Percentiles rank a stretch among this genome's conserved stretches.
Conservation (phyloP, 345 rosid genomes). For the Citrus medica region DNA sequence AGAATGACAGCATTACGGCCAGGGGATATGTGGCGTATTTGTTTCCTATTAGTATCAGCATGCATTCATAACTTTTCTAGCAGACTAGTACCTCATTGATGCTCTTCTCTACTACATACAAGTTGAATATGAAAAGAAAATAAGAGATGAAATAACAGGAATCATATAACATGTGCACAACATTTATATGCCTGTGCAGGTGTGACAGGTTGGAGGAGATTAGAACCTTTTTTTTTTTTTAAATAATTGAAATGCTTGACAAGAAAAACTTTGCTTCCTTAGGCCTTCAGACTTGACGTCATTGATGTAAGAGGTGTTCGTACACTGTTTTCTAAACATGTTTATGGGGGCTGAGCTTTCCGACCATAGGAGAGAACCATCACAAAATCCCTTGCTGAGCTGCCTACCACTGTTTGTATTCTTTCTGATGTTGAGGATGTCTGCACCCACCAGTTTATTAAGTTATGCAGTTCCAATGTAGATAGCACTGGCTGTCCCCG, state of each 20-base stretch:
- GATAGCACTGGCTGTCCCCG: conserved; percentile 37
- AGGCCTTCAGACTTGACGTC: not conserved
- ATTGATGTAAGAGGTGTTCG: not conserved
- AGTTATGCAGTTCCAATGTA: conserved; percentile 21
- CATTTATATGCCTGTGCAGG: not conserved
- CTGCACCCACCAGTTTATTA: conserved; percentile 45
- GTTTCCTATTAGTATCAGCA: not conserved
- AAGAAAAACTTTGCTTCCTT: not conserved
- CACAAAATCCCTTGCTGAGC: conserved; percentile 43
- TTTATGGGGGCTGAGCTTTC: conserved; percentile 25
- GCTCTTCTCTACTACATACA: not conserved
- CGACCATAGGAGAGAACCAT: conserved; percentile 48
- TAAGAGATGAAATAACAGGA: not conserved
- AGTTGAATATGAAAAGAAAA: not conserved
- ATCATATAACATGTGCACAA: not conserved
- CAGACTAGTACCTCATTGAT: not conserved
- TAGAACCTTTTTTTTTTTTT: not conserved
- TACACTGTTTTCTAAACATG: not conserved
- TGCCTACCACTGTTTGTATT: conserved; percentile 30
- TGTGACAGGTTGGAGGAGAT: not conserved
- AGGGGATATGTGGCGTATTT: too few species aligned
- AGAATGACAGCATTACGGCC: not conserved
- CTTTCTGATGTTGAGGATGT: conserved; percentile 27
- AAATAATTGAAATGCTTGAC: not conserved
- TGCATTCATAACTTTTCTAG: not conserved